phyloP scores from a whole-genome alignment of 2,329 filamentous ascomycete genomes.

The Lasiodiplodia citricola region DNA sequence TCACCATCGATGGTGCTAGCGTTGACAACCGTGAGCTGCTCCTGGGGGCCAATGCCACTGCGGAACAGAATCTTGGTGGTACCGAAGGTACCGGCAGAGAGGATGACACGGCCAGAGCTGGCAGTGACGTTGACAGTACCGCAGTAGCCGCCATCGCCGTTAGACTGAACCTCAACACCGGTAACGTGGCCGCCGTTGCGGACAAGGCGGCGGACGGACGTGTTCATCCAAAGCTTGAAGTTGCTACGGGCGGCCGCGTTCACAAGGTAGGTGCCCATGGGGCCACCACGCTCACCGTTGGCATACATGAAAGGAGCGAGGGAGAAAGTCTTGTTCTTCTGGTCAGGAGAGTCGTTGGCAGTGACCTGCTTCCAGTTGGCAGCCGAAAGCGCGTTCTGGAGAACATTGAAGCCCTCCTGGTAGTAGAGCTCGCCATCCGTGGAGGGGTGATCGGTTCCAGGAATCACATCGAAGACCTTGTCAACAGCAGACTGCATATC shows the following conservation, averaged over 20 bases:
- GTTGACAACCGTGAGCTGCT: slow-evolving; percentile 53
- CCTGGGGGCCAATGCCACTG: slow-evolving; percentile 69
- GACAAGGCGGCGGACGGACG: slow-evolving; percentile 69
- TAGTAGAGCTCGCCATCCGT: slow-evolving; percentile 70
- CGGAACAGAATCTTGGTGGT: slow-evolving; percentile 71
- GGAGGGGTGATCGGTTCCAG: slow-evolving; percentile 70
- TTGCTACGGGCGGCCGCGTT: slow-evolving; percentile 64
- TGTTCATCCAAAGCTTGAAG: slow-evolving; percentile 71
- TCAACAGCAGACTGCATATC: slow-evolving; percentile 66
- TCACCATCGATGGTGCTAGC: slow-evolving; percentile 48
- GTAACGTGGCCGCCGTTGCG: slow-evolving; percentile 66
- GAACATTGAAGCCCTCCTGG: slow-evolving; percentile 68
- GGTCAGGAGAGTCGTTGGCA: slow-evolving; percentile 63
- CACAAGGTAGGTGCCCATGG: slow-evolving; percentile 73
- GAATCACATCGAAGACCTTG: slow-evolving; percentile 71
- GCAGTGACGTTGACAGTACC: slow-evolving; percentile 66
- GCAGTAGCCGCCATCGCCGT: slow-evolving; percentile 63
- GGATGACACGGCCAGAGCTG: slow-evolving; percentile 67
- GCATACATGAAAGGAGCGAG: slow-evolving; percentile 71
- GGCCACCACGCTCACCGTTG: slow-evolving; percentile 70
- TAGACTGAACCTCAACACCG: slow-evolving; percentile 68
- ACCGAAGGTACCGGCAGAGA: slow-evolving; percentile 73
- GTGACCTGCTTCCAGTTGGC: slow-evolving; percentile 68
- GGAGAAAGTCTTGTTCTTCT: slow-evolving; percentile 70
- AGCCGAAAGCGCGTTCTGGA: slow-evolving; percentile 63